Conservation (phyloP, 495 filamentous ascomycete species). For the Venustampulla echinocandica region DNA sequence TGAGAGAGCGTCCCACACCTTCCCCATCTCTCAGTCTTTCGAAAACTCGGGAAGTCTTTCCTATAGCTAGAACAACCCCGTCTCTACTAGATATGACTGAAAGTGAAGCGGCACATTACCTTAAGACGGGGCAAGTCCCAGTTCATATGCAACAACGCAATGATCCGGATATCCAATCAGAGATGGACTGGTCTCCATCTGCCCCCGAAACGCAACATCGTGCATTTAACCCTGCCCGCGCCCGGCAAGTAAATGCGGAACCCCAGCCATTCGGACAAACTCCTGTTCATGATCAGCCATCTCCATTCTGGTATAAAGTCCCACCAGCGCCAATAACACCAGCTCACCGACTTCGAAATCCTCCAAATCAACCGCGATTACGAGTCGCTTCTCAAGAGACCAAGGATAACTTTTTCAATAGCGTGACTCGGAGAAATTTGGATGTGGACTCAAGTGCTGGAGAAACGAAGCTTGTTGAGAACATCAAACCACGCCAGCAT, state of each 20-base stretch:
- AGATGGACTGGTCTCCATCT: conserved; percentile 87
- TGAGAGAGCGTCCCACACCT: conserved; percentile 4
- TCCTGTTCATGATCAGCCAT: conserved; percentile 32
- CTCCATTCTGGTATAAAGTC: conserved; percentile 48
- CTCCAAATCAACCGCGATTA: conserved; percentile 41
- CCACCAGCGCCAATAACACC: conserved; percentile 58
- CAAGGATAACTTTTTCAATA: conserved; percentile 38
- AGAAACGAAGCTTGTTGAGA: neutral
- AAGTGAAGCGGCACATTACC: too few relatives aligned
- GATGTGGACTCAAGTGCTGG: neutral
- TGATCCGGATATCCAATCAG: too few relatives aligned
- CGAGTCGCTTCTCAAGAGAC: conserved; percentile 31
- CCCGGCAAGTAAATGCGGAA: conserved; percentile 33
- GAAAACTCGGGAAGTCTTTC: too few relatives aligned
- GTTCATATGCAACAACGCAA: too few relatives aligned
- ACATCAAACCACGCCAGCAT: conserved; percentile 15
- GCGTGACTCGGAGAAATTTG: conserved; percentile 3
- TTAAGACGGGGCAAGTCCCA: conserved; percentile 17
- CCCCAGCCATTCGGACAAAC: conserved; percentile 52
- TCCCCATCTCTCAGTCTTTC: neutral
- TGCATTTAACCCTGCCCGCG: conserved; percentile 34
- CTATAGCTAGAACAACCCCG: too few relatives aligned
- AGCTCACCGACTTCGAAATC: conserved; percentile 55
- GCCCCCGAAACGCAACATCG: conserved; percentile 40
- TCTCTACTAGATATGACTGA: too few relatives aligned